These are phyloP conservation scores for Orobanche coerulescens DNA, from an alignment of 257 asterid genomes.

Conservation along the genomic window DNA sequence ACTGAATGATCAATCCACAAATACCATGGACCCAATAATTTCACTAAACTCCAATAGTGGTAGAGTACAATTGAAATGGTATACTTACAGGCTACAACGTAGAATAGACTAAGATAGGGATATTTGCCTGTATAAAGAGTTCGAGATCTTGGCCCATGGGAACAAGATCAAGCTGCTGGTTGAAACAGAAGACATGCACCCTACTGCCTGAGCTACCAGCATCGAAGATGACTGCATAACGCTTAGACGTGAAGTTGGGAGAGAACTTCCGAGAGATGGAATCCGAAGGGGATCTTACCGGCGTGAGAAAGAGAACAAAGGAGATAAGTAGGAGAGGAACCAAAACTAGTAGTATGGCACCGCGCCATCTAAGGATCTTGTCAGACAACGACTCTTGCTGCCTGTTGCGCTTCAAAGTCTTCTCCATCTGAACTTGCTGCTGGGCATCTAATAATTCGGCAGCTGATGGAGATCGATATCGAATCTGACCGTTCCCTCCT, in stretches of 20 bases:
- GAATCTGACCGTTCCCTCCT: conserved; percentile 88
- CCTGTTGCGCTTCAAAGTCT: conserved; percentile 48
- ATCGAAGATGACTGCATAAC: conserved; percentile 76
- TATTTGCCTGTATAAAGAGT: conserved; percentile 55
- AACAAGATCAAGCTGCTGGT: conserved; percentile 59
- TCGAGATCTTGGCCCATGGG: conserved; percentile 78
- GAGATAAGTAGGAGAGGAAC: conserved; percentile 50
- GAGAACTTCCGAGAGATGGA: conserved; percentile 36
- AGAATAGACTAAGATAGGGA: not conserved
- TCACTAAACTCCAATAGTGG: not conserved
- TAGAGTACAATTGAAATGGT: not conserved
- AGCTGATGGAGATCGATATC: conserved; percentile 92
- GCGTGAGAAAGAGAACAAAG: conserved; percentile 40
- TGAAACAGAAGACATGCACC: conserved; percentile 80
- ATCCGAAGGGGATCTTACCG: conserved; percentile 28
- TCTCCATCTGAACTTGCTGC: conserved; percentile 63
- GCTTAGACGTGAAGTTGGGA: conserved; percentile 32
- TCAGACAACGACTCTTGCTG: conserved; percentile 44
- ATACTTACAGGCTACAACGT: not conserved
- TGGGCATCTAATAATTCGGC: conserved; percentile 72
- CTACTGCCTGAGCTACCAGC: conserved; percentile 95
- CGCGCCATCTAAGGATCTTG: conserved; percentile 67
- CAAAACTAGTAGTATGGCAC: conserved; percentile 53
- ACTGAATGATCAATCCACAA: not conserved
- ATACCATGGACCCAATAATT: not conserved